Base-by-base conservation (phyloP, 2,329 filamentous ascomycete species). In the Colletotrichum viniferum region DNA sequence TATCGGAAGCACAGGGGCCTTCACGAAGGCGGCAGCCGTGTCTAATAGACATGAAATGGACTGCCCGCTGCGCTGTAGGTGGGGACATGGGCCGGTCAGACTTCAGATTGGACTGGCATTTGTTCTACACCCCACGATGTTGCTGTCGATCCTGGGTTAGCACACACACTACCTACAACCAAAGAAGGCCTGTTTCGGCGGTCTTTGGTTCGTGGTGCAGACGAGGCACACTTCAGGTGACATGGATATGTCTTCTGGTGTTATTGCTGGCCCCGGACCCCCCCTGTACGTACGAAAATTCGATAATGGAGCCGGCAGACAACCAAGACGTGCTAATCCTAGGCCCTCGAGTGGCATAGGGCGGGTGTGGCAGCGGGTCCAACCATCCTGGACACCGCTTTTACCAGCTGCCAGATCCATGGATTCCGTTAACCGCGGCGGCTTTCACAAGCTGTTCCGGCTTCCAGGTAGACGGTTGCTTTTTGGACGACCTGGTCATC, bases 61-160 rank as follows among this genome's bases (percentile, higher is more conserved):
- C 78, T 78, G 74, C 78, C 78, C 77, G 78, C 78, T 78, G 63
- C 58, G 67, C 66, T 63, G 70, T 77, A 75, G 78, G 80, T 83
- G 83, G 83, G 79, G 78, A 81, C 79, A 58, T 71, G 66, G 72
- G 72, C 75, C 72, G 78, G 78, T 78, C 77, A 79, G 79, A 78
- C 76, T 71, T 78, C 76, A 81, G 79, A 82, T 81, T 83, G 81
- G 81, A 77, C 79, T 76, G 71, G 70, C 73, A 56, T 73, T 74
- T 69, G 72, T 61, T 78, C 79, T 79, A 79, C 80, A 81, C 81
- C 80, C 81, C 82, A 83, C 81, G 82, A 82, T 81, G 78, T 72
- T 77, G 80, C 78, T 80, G 82, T 81, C 81, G 81, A 82, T 84
- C 82, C 77, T 78, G 74, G 79, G 77, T 74, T 71, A 73, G 71